Evolutionary conservation across 805 yeast species (phyloP).

Genomic region (Spathaspora boniae): DNA sequence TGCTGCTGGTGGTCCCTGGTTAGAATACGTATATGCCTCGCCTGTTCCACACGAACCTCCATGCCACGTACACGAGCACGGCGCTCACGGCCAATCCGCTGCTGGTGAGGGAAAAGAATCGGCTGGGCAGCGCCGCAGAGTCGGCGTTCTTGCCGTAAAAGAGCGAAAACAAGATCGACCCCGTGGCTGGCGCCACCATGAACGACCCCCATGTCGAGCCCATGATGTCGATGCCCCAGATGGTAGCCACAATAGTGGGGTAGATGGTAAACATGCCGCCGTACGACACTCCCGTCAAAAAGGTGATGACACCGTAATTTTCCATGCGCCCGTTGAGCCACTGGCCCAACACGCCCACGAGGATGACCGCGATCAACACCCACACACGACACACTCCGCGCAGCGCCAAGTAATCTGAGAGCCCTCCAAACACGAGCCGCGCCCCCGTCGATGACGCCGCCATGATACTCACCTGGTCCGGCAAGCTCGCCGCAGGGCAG

Average conservation of each 20-base stretch:
- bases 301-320: conserved; percentile 28
- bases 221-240: conserved; percentile 85
- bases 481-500: conserved; percentile 18
- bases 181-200: conserved; percentile 85
- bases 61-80: conserved; percentile 31
- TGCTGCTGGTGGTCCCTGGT: no score
- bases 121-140: conserved; percentile 17
- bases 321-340: conserved; percentile 14
- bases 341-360: conserved; percentile 34
- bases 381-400: conserved; percentile 30
- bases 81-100: conserved; percentile 18
- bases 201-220: conserved; percentile 94
- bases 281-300: conserved; percentile 64
- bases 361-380: conserved; percentile 24
- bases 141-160: conserved; percentile 67
- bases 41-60: conserved; percentile 31
- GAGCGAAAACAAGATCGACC: conserved; percentile 65
- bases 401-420: conserved; percentile 56
- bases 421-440: conserved; percentile 62
- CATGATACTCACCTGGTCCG: conserved; percentile 55
- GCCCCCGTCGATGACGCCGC: conserved; percentile 68
- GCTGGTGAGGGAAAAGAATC: conserved; percentile 29
- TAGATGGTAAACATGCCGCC: conserved; percentile 84
- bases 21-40: no score
- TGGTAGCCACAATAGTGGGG: conserved; percentile 78